Conservation (phyloP, 257 asterid genomes). For the Voacanga thouarsii region DNA sequence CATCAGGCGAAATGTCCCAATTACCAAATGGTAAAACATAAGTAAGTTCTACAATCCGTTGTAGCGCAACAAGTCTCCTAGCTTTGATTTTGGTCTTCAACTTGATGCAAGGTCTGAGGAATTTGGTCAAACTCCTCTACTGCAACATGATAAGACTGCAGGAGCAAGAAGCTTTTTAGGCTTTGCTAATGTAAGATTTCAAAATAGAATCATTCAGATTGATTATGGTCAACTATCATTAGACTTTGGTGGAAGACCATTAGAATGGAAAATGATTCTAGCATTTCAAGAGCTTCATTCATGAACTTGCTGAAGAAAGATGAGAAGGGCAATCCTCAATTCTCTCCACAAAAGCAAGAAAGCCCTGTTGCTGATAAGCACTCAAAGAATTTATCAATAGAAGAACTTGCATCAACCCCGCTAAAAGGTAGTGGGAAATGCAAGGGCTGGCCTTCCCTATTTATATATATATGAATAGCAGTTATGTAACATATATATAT, state of each 20-base stretch:
- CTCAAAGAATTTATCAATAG: slow-evolving; percentile 25
- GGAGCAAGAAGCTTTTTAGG: slow-evolving; percentile 48
- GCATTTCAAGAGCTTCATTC: slow-evolving; percentile 29
- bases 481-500: no score
- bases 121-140: slow-evolving; percentile 69
- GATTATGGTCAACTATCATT: slow-evolving; percentile 18
- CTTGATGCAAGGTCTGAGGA: slow-evolving; percentile 39
- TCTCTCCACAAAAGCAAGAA: slow-evolving; percentile 18
- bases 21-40: background rate
- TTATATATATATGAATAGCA: no score
- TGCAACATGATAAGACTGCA: slow-evolving; percentile 46
- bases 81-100: slow-evolving; percentile 59
- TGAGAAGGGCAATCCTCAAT: slow-evolving; percentile 14
- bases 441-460: slow-evolving; percentile 56
- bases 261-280: slow-evolving; percentile 62
- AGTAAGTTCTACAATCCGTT: slow-evolving; percentile 12
- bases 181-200: slow-evolving; percentile 27
- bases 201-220: slow-evolving; percentile 22
- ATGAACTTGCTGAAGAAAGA: slow-evolving; percentile 21
- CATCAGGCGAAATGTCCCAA: slow-evolving; percentile 7
- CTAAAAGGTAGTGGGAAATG: slow-evolving; percentile 31
- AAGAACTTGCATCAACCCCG: slow-evolving; percentile 24
- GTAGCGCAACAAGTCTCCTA: slow-evolving; percentile 55
- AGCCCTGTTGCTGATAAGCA: slow-evolving; percentile 12
- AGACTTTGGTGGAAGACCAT: slow-evolving; percentile 52